These are phyloP conservation scores for Calonectria fujianensis DNA, from an alignment of 2,329 filamentous ascomycete genomes.

Conservation along the genomic window DNA sequence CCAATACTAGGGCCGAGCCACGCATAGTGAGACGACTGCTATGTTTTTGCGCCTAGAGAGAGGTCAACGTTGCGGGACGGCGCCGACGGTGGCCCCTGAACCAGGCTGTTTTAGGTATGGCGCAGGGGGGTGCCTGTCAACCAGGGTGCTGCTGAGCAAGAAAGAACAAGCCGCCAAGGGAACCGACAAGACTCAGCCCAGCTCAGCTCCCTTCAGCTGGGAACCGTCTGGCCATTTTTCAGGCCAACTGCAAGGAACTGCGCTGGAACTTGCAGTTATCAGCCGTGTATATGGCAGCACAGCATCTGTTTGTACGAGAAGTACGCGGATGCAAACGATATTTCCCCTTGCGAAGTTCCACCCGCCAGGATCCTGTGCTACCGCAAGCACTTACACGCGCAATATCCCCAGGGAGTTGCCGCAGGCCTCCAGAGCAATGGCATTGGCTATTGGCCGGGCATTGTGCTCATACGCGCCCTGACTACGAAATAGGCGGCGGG, in stretches of 20 bases:
- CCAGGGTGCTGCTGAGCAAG: not conserved
- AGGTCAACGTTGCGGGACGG: conserved; percentile 22
- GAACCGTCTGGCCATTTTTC: not conserved
- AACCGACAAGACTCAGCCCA: conserved; percentile 18
- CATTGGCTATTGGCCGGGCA: conserved; percentile 8
- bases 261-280: not conserved
- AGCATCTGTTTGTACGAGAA: not conserved
- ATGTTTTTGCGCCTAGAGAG: conserved; percentile 2
- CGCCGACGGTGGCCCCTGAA: conserved; percentile 9
- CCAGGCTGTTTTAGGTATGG: conserved; percentile 9
- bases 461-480: conserved; percentile 1
- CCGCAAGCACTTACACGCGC: not conserved
- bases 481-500: not conserved
- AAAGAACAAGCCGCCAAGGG: conserved; percentile 2
- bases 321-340: not conserved
- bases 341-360: not conserved
- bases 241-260: conserved; percentile 10
- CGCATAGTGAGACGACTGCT: conserved; percentile 15
- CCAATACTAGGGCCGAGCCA: conserved; percentile 14
- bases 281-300: not conserved
- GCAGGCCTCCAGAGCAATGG: not conserved
- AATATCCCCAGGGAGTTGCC: not conserved
- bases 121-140: conserved; percentile 13
- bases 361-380: not conserved
- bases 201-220: conserved; percentile 9